Base-by-base conservation (phyloP, 2,329 filamentous ascomycete species). In the Byssothecium circinans region DNA sequence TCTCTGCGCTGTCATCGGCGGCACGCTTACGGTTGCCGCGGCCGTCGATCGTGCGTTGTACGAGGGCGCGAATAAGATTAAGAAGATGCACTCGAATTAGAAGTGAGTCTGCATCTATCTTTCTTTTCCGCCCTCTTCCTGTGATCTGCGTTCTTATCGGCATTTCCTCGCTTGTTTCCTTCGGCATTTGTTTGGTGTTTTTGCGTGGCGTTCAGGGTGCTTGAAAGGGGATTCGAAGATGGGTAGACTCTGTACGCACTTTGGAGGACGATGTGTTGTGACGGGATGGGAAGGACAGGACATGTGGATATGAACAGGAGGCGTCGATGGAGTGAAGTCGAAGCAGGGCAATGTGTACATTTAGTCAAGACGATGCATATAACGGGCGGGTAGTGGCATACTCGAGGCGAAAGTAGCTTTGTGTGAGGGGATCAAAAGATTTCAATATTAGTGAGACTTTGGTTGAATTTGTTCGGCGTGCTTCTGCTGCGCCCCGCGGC, bases 11-110 rank as follows among this genome's bases (percentile, higher is more conserved):
- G 88, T 97, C 52, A 86, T 99, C 41, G 94, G 94, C 52, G 94
- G 94, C 58, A 99, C 94, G 0, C 75, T 99, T 57, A 99, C 94
- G 0, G 94, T 99, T 15, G 94, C 94, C 10, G 94, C 95, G 5
- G 94, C 94, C 4, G 78, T 99, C 25, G 94, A 99, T 69, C 83
- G 95, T 47, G 89, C 88, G 41, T 73, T 97, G 52, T 99, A 96
- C 63, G 94, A 99, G 74, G 94, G 94, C 34, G 81, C 83, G 2
- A 83, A 86, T 48, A 83, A 88, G 67, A 78, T 97, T 55, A 95
- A 88, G 81, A 99, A 99, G 81, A 72, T 96, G 70, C 89, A 87
- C 67, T 77, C 80, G 38, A 78, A 74, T 57, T 86, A 71, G 69
- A 23, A 17, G 17, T 30, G 11, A 7, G 10, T 7, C 6, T 41